A percentile compares a stretch with the other conserved stretches of the same genome.
phyloP scores from a whole-genome alignment of 768 basidiomycete genomes.

The Roridomyces roridus region DNA sequence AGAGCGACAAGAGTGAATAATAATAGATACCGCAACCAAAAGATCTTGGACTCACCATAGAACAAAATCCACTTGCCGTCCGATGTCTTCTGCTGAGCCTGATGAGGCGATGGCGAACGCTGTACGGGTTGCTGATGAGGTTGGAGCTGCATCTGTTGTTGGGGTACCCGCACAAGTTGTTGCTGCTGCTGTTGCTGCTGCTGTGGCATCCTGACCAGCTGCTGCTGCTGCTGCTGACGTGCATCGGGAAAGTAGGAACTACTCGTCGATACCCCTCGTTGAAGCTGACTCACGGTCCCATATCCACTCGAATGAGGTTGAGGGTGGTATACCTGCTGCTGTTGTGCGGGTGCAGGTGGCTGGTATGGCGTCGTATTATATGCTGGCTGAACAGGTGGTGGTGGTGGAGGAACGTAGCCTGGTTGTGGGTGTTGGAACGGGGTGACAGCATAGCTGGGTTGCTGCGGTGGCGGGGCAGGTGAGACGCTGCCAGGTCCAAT shows the following conservation, averaged over 20 bases:
- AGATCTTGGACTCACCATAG: conserved; percentile 67
- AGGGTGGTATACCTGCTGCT: conserved; percentile 28
- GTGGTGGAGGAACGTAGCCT: conserved; percentile 37
- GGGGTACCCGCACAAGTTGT: conserved; percentile 30
- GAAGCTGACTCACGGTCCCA: conserved; percentile 32
- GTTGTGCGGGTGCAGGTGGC: conserved; percentile 23
- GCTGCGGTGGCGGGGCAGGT: conserved; percentile 41
- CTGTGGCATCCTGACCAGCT: conserved; percentile 18
- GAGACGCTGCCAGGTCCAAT: conserved; percentile 32
- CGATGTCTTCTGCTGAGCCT: conserved; percentile 61
- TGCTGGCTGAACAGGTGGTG: conserved; percentile 32
- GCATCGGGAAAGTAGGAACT: conserved; percentile 39
- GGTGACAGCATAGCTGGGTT: conserved; percentile 43
- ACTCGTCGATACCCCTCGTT: conserved; percentile 34
- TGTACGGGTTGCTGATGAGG: conserved; percentile 37
- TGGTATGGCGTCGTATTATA: conserved; percentile 26
- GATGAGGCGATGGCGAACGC: conserved; percentile 60
- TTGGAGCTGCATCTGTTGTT: conserved; percentile 34
- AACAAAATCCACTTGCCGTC: conserved; percentile 85
- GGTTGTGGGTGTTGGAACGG: conserved; percentile 48
- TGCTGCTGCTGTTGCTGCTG: conserved; percentile 33
- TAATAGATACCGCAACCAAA: conserved; percentile 2
- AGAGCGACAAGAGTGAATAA: conserved; percentile 21
- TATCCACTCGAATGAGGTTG: conserved; percentile 28
- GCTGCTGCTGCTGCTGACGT: conserved; percentile 29